Base-by-base conservation (phyloP, 139 green algal species). In the Chlamydomonas sp. region DNA sequence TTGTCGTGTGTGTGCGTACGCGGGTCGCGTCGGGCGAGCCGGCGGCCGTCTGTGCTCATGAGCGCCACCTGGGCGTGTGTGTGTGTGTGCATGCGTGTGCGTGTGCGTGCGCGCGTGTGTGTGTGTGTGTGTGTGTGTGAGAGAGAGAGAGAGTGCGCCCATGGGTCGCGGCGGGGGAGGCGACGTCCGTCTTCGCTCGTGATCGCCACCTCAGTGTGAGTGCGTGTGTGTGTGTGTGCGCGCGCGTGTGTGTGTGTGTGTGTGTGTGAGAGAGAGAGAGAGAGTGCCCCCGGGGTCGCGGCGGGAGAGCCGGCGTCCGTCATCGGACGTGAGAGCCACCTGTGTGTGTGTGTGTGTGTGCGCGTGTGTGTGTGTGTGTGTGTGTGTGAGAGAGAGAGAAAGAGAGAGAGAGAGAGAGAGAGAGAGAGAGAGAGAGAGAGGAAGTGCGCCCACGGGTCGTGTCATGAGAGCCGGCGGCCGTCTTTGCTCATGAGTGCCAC, bases 81-180 rank as follows among this genome's bases (percentile, higher is more conserved):
- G 60, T 84, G 79, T 5, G 79, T 74, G 0, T 36, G 13, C 47
- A 31, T 31, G 20, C 3, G 37, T 48, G 36, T 24, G 16, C 29
- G 74, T 80, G 60, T 84, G 79, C 2, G 79, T 74, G 0, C 35
- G 13, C n/a, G n/a, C n/a, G n/a, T n/a, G n/a, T n/a, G n/a, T n/a
- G n/a, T n/a, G n/a, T n/a, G n/a, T n/a, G n/a, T n/a, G n/a, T n/a
- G n/a, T n/a, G n/a, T n/a, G n/a, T n/a, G n/a, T n/a, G n/a, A n/a
- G n/a, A n/a, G n/a, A n/a, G n/a, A n/a, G n/a, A n/a, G n/a, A n/a
- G n/a, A n/a, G 29, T 79, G 69, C 3, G 84, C 82, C 33, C 73
- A 80, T 13, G 82, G 73, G 71, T 84, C 78, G 3, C 78, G 67
- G 1, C 73, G 49, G n/a, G 24, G 36, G 10, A 78, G 50, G 26